These are phyloP conservation scores for Pogostemon cablin DNA, from an alignment of 257 asterid genomes.

Conservation along the genomic window DNA sequence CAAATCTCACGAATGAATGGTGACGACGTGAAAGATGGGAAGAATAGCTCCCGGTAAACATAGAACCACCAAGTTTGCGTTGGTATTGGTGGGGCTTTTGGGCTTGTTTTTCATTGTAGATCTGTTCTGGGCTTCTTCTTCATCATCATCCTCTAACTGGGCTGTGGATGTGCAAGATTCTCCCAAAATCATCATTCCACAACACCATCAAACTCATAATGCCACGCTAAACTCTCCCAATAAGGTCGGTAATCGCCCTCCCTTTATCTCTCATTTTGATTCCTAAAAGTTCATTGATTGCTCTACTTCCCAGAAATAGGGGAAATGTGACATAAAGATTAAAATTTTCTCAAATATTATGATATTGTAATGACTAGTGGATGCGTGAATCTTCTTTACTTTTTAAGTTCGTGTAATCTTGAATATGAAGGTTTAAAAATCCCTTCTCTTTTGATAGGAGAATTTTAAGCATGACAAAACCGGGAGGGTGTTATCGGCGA, in stretches of 20 bases:
- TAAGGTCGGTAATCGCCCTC: slow-evolving; percentile 32
- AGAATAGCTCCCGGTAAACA: slow-evolving; percentile 45
- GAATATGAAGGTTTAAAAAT: not conserved
- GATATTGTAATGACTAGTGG: not conserved
- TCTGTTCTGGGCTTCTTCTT: slow-evolving; percentile 81
- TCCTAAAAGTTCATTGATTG: not conserved
- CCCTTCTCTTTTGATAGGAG: slow-evolving; percentile 31
- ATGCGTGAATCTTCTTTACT: not conserved
- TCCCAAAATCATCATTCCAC: slow-evolving; percentile 34
- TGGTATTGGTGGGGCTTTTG: slow-evolving; percentile 56
- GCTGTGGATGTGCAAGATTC: slow-evolving; percentile 33
- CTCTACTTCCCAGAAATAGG: not conserved
- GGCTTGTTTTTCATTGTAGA: slow-evolving; percentile 63
- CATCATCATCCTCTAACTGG: slow-evolving; percentile 46
- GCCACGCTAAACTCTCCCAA: slow-evolving; percentile 26
- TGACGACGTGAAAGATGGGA: slow-evolving; percentile 42
- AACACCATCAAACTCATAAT: slow-evolving; percentile 16
- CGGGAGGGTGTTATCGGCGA: slow-evolving; percentile 70
- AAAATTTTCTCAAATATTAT: not conserved
- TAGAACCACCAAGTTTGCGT: slow-evolving; percentile 54
- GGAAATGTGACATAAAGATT: not conserved
- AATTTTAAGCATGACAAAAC: slow-evolving; percentile 34
- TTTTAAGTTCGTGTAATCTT: not conserved
- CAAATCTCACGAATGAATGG: slow-evolving; percentile 28
- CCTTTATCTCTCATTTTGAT: slow-evolving; percentile 16